phyloP scores from a whole-genome alignment of 257 asterid genomes.

The Salvia splendens region DNA sequence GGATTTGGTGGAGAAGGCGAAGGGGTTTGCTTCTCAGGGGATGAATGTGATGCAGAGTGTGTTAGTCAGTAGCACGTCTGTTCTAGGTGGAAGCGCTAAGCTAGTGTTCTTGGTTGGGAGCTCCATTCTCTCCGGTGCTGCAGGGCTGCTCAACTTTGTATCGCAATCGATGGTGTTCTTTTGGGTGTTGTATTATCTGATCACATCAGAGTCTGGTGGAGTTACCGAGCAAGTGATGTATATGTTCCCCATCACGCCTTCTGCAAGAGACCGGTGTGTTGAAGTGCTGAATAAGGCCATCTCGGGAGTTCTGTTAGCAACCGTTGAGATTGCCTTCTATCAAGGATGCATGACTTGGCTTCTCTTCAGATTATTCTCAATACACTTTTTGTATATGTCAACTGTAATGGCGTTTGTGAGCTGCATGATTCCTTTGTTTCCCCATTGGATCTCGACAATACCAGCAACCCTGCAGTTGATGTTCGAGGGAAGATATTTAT shows the following conservation, averaged over 20 bases:
- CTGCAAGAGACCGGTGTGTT: conserved; percentile 72
- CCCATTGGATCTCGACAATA: conserved; percentile 72
- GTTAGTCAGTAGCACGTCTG: conserved; percentile 62
- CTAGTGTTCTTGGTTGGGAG: conserved; percentile 57
- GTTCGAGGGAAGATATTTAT: conserved; percentile 71
- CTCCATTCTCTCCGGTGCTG: conserved; percentile 93
- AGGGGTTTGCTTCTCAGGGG: conserved; percentile 86
- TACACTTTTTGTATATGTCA: conserved; percentile 88
- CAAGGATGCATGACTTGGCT: conserved; percentile 99
- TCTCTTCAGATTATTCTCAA: conserved; percentile 66
- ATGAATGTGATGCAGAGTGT: conserved; percentile 74
- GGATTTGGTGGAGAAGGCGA: conserved; percentile 87
- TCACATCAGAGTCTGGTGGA: conserved; percentile 94
- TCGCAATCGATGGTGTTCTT: conserved; percentile 88
- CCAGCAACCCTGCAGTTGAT: conserved; percentile 81
- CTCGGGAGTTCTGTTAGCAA: conserved; percentile 84
- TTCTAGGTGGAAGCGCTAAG: conserved; percentile 79
- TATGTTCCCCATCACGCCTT: conserved; percentile 79
- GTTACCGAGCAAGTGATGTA: conserved; percentile 90
- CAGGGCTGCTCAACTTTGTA: conserved; percentile 69
- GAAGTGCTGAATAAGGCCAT: conserved; percentile 84
- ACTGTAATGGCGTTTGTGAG: conserved; percentile 79
- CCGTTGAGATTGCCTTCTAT: conserved; percentile 82
- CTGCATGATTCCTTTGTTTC: conserved; percentile 78
- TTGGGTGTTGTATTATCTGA: conserved; percentile 84